phyloP scores from a whole-genome alignment of 2,329 filamentous ascomycete species.

The Colletotrichum sp. region DNA sequence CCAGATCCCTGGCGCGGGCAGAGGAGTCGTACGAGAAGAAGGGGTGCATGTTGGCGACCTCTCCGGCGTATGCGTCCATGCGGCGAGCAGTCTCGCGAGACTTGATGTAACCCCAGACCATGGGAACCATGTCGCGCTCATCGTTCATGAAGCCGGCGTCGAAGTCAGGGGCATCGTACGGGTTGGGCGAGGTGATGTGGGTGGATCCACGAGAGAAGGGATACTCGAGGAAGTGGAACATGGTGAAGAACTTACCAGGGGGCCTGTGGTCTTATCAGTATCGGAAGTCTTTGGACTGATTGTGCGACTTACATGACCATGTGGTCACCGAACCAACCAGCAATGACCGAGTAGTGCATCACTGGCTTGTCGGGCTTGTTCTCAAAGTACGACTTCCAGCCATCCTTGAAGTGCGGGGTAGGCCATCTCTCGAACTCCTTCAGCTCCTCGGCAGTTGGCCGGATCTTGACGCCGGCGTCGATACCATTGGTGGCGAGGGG shows the following conservation, averaged over 20 bases:
- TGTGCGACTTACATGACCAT: conserved; percentile 56
- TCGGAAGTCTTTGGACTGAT: not conserved
- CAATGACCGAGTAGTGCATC: conserved; percentile 83
- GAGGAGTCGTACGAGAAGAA: conserved; percentile 75
- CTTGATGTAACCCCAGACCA: conserved; percentile 87
- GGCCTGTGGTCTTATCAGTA: conserved; percentile 62
- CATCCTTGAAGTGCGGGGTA: conserved; percentile 73
- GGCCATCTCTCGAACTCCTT: conserved; percentile 75
- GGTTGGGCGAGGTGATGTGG: conserved; percentile 73
- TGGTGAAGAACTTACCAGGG: conserved; percentile 80
- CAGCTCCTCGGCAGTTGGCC: conserved; percentile 72
- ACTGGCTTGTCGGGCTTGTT: conserved; percentile 86
- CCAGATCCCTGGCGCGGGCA: conserved; percentile 74
- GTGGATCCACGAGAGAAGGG: conserved; percentile 76
- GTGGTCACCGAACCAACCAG: conserved; percentile 68
- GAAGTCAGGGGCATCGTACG: conserved; percentile 78
- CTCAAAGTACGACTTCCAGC: conserved; percentile 85
- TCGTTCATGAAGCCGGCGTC: conserved; percentile 88
- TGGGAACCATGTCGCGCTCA: conserved; percentile 82
- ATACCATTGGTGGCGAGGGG: conserved; percentile 81
- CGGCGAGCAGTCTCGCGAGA: conserved; percentile 79
- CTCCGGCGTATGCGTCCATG: conserved; percentile 80
- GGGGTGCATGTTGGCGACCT: conserved; percentile 73
- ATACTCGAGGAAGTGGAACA: conserved; percentile 84
- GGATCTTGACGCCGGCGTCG: conserved; percentile 79